These are phyloP conservation scores for Arthrobotrys sinensis DNA, from an alignment of 2,329 filamentous ascomycete species.

Conservation along the genomic window DNA sequence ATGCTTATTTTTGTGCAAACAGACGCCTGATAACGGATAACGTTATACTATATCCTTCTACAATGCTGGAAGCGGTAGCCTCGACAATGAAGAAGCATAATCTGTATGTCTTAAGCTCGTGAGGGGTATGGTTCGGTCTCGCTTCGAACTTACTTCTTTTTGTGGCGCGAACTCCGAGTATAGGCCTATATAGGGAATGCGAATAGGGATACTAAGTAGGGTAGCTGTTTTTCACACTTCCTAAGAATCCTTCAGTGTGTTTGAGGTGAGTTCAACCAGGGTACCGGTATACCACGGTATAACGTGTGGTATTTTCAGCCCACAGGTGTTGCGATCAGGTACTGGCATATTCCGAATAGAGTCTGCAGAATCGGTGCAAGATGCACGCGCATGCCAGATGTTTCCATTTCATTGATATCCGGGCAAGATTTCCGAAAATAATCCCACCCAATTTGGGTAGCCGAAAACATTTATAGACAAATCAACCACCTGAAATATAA, in stretches of 20 bases:
- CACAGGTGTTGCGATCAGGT: no score
- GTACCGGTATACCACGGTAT: no score
- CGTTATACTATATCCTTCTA: not conserved
- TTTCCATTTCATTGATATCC: not conserved
- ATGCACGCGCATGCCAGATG: not conserved
- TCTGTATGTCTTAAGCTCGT: no score
- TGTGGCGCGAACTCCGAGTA: not conserved
- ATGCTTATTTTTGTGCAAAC: not conserved
- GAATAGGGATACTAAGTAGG: constrained; percentile 21
- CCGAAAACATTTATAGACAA: not conserved
- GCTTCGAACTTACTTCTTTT: not conserved
- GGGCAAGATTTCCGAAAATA: constrained; percentile 4
- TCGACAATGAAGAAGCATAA: not conserved
- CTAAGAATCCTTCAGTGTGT: not conserved
- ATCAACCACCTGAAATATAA: not conserved
- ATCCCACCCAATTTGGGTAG: not conserved
- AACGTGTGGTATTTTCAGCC: not conserved
- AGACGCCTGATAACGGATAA: not conserved
- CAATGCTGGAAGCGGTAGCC: not conserved
- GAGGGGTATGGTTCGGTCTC: not conserved
- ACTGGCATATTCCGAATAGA: no score
- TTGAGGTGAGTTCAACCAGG: not conserved
- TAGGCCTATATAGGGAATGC: constrained; percentile 5
- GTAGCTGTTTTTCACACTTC: not conserved
- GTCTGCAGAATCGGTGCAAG: not conserved